Conservation (phyloP, 257 asterid species). For the Petunia secreta region DNA sequence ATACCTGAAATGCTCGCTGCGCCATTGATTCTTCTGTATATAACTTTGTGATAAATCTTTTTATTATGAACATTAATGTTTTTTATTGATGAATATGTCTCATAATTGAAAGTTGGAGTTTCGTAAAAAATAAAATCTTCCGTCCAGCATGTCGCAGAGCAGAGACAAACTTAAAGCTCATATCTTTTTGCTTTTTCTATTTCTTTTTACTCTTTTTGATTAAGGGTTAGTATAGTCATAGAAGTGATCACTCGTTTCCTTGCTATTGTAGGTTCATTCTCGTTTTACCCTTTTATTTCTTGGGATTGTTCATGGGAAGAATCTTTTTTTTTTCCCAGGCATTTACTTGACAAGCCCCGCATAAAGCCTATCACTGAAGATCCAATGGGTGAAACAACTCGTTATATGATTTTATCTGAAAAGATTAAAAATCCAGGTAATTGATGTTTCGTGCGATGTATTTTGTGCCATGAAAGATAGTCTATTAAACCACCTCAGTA, state of each 20-base stretch:
- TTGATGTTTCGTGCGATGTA: conserved; percentile 12
- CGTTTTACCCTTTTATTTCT: background rate
- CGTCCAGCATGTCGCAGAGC: too few relatives aligned
- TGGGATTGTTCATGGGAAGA: conserved; percentile 20
- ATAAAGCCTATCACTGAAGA: conserved; percentile 83
- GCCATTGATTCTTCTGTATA: too few relatives aligned
- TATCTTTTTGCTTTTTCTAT: too few relatives aligned
- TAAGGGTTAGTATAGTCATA: too few relatives aligned
- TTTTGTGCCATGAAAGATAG: background rate
- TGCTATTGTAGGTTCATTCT: background rate
- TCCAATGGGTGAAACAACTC: conserved; percentile 66
- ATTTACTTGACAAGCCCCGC: conserved; percentile 83
- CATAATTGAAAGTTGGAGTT: too few relatives aligned
- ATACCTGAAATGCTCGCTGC: too few relatives aligned
- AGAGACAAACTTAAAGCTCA: too few relatives aligned
- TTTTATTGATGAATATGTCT: too few relatives aligned
- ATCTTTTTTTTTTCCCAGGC: conserved; percentile 41
- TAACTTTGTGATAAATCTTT: too few relatives aligned
- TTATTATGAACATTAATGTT: too few relatives aligned
- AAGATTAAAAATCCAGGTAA: conserved; percentile 62
- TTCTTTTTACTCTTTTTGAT: too few relatives aligned
- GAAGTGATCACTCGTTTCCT: background rate
- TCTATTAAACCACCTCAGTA: background rate
- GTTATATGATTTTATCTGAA: conserved; percentile 78
- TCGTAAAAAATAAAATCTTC: too few relatives aligned